phyloP scores from a whole-genome alignment of 2,329 filamentous ascomycete species.

The Diplodia mutila region DNA sequence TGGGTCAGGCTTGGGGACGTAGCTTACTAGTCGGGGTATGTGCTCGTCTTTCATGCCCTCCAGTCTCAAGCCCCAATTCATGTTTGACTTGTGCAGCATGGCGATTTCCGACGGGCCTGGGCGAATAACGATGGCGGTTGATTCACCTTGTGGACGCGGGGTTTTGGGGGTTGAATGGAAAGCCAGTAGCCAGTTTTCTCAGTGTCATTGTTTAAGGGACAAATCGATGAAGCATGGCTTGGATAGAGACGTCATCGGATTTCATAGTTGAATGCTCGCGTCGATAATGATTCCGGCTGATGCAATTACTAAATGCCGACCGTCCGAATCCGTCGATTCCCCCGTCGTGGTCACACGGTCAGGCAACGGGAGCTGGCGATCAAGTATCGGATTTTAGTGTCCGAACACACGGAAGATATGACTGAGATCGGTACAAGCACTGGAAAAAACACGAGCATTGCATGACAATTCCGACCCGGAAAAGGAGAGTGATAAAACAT shows the following conservation, averaged over 20 bases:
- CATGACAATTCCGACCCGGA: background rate
- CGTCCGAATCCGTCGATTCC: no score
- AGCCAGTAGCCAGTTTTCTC: background rate
- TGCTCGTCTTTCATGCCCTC: slow-evolving; percentile 41
- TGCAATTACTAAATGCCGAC: no score
- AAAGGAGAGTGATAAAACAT: no score
- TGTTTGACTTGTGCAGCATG: slow-evolving; percentile 40
- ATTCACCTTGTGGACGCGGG: background rate
- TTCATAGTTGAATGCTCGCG: no score
- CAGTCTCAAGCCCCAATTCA: slow-evolving; percentile 36
- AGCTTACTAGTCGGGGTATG: slow-evolving; percentile 38
- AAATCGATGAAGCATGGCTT: no score
- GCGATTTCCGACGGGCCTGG: slow-evolving; percentile 41
- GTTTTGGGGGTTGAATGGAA: background rate
- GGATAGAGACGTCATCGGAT: background rate
- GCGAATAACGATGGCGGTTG: slow-evolving; percentile 38
- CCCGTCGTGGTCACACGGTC: no score
- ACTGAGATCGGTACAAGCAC: background rate
- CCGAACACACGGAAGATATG: background rate
- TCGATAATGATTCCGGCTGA: no score
- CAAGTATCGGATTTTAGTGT: background rate
- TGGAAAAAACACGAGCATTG: background rate
- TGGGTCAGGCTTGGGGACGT: background rate
- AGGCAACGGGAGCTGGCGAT: no score
- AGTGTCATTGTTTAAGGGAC: no score